Conservation (phyloP, 225 moss, liverwort and hornwort genomes). For the Bryum argenteum region DNA sequence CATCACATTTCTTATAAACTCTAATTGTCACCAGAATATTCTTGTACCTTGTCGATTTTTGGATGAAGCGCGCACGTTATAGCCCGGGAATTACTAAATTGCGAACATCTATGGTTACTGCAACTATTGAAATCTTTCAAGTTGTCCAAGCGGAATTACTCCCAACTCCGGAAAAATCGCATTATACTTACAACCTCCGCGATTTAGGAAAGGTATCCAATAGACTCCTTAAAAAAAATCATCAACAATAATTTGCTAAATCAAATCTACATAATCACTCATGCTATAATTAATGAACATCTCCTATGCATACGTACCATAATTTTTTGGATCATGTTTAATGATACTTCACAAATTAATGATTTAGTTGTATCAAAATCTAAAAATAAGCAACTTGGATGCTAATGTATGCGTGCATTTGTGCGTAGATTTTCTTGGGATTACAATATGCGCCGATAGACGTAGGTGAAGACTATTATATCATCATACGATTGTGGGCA, state of each 20-base stretch:
- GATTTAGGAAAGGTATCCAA: slow-evolving; percentile 69
- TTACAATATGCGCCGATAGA: slow-evolving; percentile 85
- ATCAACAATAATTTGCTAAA: too few species aligned
- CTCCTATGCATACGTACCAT: too few species aligned
- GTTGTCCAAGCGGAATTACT: slow-evolving; percentile 71
- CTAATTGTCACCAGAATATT: slow-evolving; percentile 55
- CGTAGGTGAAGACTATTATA: slow-evolving; percentile 70
- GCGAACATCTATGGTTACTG: slow-evolving; percentile 60
- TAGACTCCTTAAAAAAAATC: too few species aligned
- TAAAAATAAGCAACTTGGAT: background rate
- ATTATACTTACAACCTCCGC: slow-evolving; percentile 80
- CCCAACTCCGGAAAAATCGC: slow-evolving; percentile 91
- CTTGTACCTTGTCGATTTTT: slow-evolving; percentile 76
- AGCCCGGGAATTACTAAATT: slow-evolving; percentile 62
- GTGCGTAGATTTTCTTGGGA: slow-evolving; percentile 72
- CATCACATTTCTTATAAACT: too few species aligned
- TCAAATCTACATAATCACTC: background rate
- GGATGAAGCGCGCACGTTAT: slow-evolving; percentile 88
- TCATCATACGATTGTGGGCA: slow-evolving; percentile 80
- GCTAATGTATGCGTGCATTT: fast-evolving
- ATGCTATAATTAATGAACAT: too few species aligned
- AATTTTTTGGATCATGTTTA: background rate
- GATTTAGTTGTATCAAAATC: too few species aligned
- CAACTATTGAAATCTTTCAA: slow-evolving; percentile 89
- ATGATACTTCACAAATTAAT: background rate